These are phyloP conservation scores for Aspergillus alliaceus DNA, from an alignment of 2,329 filamentous ascomycete species.

Conservation along the genomic window DNA sequence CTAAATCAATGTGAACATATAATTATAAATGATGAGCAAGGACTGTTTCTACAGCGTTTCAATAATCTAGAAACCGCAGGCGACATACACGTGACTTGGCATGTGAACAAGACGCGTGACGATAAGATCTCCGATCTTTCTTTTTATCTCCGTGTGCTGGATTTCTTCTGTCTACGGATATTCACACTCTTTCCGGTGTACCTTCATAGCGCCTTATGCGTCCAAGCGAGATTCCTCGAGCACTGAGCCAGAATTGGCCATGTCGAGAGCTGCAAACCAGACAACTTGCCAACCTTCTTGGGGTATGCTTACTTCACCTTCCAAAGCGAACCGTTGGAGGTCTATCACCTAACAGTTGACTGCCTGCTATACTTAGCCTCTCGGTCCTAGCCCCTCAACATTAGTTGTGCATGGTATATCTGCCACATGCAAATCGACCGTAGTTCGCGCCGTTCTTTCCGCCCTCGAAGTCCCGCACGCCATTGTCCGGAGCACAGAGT, in stretches of 20 bases:
- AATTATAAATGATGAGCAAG: too few species aligned
- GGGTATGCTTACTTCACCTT: constrained; percentile 30
- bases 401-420: constrained; percentile 81
- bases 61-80: too few species aligned
- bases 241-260: constrained; percentile 43
- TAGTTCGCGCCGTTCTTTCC: constrained; percentile 65
- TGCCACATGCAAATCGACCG: constrained; percentile 79
- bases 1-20: not conserved
- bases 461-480: constrained; percentile 53
- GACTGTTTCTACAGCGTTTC: too few species aligned
- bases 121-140: constrained; percentile 1
- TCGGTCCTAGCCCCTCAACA: constrained; percentile 67
- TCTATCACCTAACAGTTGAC: not conserved
- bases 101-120: constrained; percentile 4
- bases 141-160: constrained; percentile 1
- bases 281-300: constrained; percentile 43
- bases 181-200: not conserved
- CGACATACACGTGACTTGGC: constrained; percentile 6
- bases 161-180: not conserved
- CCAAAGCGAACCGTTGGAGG: not conserved
- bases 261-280: constrained; percentile 44
- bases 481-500: constrained; percentile 46
- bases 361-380: constrained; percentile 24
- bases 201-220: constrained; percentile 24
- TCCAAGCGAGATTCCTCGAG: constrained; percentile 32